These are phyloP conservation scores for Hondaea fermentalgiana DNA, from an alignment of 108 stramenopile genomes.

Conservation along the genomic window DNA sequence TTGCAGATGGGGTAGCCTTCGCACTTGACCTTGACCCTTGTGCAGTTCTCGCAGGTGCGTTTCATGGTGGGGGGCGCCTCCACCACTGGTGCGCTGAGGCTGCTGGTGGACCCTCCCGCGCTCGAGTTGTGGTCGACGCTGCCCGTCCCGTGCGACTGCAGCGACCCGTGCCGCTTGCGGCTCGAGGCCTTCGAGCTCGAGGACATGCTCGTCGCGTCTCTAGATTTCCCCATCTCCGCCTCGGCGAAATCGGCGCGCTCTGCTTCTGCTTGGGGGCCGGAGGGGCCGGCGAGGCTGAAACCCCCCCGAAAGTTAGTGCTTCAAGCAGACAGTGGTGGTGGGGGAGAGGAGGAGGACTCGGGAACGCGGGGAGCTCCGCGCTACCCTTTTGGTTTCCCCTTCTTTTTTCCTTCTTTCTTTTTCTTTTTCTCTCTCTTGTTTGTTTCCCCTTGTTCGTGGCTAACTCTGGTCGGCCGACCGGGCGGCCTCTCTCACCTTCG, in stretches of 20 bases:
- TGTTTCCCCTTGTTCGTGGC: neutral
- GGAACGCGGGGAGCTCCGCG: no score
- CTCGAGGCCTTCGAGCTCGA: neutral
- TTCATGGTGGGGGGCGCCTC: conserved; percentile 3
- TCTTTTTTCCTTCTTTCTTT: neutral
- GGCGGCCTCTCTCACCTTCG: neutral
- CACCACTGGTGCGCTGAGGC: neutral
- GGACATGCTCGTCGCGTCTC: no score
- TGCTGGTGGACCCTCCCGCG: neutral
- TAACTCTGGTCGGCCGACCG: neutral
- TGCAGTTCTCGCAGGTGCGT: conserved; percentile 4
- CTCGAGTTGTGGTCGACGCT: neutral
- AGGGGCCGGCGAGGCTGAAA: no score
- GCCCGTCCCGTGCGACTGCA: neutral
- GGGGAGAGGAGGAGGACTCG: no score
- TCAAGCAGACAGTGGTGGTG: no score
- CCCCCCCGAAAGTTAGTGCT: no score
- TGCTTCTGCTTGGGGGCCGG: no score
- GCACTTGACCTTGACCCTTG: conserved; percentile 9
- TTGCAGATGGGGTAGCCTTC: neutral
- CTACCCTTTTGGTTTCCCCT: neutral
- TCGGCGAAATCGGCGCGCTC: neutral
- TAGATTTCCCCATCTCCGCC: neutral
- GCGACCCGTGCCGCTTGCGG: neutral
- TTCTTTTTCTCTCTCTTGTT: neutral